A percentile compares a stretch with the other conserved stretches of the same genome.
These are phyloP conservation scores for Anisodus tanguticus DNA, from an alignment of 257 asterid species.

Conservation along the genomic window DNA sequence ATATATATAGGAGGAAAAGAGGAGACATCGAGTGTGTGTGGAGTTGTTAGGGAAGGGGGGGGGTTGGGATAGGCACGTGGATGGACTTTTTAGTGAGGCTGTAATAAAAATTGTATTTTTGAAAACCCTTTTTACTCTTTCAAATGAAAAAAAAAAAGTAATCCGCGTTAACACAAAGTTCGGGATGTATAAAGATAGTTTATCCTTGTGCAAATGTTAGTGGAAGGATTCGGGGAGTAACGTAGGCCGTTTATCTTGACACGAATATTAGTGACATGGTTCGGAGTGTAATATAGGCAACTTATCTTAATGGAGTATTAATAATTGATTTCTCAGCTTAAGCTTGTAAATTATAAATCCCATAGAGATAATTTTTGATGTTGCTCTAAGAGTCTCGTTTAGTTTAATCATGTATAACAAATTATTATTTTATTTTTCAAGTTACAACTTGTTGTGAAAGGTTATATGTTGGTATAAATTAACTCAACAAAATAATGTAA, in stretches of 20 bases:
- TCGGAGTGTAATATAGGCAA: background rate
- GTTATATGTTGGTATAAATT: too few relatives aligned
- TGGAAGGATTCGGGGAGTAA: background rate
- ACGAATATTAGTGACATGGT: background rate
- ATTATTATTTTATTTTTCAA: too few relatives aligned
- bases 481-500: too few relatives aligned
- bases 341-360: background rate
- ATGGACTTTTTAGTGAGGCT: constrained; percentile 46
- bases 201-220: too few relatives aligned
- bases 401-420: background rate
- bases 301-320: background rate
- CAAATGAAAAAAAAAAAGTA: background rate
- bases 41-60: background rate
- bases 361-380: accelerated
- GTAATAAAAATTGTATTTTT: background rate
- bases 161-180: too few relatives aligned
- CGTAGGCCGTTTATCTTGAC: accelerated
- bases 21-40: background rate
- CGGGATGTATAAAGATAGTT: too few relatives aligned
- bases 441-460: too few relatives aligned
- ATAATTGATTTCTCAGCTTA: background rate
- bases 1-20: constrained; percentile 16
- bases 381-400: background rate
- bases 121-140: background rate
- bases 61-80: constrained; percentile 50